phyloP scores from a whole-genome alignment of 2,329 filamentous ascomycete species.

The Drechslerella stenobrocha region DNA sequence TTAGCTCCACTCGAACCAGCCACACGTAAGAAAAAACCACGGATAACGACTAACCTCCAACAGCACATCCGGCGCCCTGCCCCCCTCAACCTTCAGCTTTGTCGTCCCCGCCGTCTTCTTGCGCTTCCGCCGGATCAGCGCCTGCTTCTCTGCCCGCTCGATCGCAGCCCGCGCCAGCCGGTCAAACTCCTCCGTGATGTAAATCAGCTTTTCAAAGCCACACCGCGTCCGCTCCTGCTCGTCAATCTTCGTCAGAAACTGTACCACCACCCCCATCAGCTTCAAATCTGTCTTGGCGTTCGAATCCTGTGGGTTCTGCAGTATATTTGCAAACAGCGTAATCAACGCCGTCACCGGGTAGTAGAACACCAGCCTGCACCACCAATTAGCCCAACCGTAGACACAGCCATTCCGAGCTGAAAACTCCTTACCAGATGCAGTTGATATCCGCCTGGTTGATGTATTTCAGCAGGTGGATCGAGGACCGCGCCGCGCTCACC shows the following conservation, averaged over 20 bases:
- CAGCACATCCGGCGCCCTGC: constrained; percentile 12
- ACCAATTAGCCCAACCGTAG: constrained; percentile 40
- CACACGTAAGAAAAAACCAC: neutral
- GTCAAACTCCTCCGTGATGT: constrained; percentile 92
- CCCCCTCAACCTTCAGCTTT: constrained; percentile 25
- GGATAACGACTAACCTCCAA: constrained; percentile 18
- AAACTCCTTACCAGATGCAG: constrained; percentile 77
- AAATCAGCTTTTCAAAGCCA: constrained; percentile 76
- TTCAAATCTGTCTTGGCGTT: constrained; percentile 84
- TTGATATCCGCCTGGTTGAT: constrained; percentile 92
- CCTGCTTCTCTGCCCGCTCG: constrained; percentile 86
- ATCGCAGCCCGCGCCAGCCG: constrained; percentile 88
- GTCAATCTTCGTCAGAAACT: constrained; percentile 85
- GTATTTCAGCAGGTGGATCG: constrained; percentile 91
- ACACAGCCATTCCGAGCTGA: too few relatives aligned
- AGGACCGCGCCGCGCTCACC: constrained; percentile 87
- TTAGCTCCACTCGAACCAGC: neutral
- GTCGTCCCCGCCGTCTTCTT: constrained; percentile 60
- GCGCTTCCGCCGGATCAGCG: constrained; percentile 76
- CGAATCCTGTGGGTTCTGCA: constrained; percentile 90
- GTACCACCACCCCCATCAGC: constrained; percentile 89
- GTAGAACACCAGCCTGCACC: constrained; percentile 77
- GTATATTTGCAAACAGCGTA: constrained; percentile 91
- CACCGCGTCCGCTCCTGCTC: constrained; percentile 70
- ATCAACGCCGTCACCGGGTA: constrained; percentile 95